phyloP scores from a whole-genome alignment of 139 green algal species.

The Picochlorum sp. region DNA sequence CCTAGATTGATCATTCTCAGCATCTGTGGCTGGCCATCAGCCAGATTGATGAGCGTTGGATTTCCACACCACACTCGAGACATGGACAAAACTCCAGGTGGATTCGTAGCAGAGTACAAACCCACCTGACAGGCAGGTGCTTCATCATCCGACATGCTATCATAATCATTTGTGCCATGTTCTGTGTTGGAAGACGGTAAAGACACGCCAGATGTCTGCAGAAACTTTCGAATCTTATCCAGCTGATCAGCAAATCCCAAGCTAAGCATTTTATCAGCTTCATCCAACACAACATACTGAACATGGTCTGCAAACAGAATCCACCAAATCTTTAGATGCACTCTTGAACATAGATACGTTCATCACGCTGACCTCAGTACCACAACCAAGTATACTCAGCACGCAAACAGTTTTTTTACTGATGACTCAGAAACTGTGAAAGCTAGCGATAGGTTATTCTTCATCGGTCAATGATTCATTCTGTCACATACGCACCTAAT shows the following conservation, averaged over 20 bases:
- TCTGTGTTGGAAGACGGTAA: not conserved
- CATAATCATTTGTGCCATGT: not conserved
- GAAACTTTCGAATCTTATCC: constrained; percentile 39
- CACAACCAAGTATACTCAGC: constrained; percentile 22
- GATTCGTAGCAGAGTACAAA: constrained; percentile 79
- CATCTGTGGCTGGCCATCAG: not conserved
- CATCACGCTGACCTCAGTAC: constrained; percentile 6
- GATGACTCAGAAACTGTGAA: constrained; percentile 53
- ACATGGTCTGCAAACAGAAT: constrained; percentile 12
- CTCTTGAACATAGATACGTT: too few relatives aligned
- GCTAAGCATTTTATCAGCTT: constrained; percentile 84
- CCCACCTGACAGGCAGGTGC: constrained; percentile 45
- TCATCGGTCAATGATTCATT: constrained; percentile 10
- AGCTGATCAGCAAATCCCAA: constrained; percentile 71
- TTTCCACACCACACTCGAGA: constrained; percentile 13
- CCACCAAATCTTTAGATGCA: too few relatives aligned
- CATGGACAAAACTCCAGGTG: constrained; percentile 27
- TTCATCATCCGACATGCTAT: not conserved
- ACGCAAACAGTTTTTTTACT: not conserved
- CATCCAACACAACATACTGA: constrained; percentile 67
- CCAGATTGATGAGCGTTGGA: not conserved
- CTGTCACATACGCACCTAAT: constrained; percentile 22
- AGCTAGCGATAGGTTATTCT: constrained; percentile 34
- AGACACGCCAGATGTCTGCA: constrained; percentile 25
- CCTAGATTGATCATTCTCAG: not conserved